Evolutionary conservation across 73 alveolate species (phyloP), one percentile per base, ranked within the genome.

Genomic region (Paramecium octaurelia): DNA sequence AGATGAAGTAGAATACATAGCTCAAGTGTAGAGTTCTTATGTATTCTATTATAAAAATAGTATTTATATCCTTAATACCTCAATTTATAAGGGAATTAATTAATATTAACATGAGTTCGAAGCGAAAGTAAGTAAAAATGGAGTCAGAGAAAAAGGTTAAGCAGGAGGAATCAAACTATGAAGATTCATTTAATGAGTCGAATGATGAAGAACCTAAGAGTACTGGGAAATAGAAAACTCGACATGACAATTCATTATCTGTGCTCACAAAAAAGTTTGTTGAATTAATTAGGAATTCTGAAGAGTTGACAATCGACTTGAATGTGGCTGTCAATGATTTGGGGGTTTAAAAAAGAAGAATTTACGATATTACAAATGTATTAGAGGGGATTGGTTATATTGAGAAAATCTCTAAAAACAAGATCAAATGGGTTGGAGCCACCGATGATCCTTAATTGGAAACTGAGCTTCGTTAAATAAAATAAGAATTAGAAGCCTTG

Each of bases 361-460:
- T 93, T 50, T 93, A 93, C 44, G 96, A 93, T 83, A 93, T 93
- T 54, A 93, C 96, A 12, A 93, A 93, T 64, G 96, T 93, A 11
- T 71, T 93, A n/a, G 96, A 93, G 84, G 96, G 96, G 42, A 93
- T 93, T 23, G 96, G 96, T 11, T 87, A 89, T 50, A 92, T 93
- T 36, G 93, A 93, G 68, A 93, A 93, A 77, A 92, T 89, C 20
- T 86, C 87, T 44, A 93, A 93, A 68, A 93, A 93, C 68, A 92
- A 92, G 43, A 93, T 93, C 54, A 87, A 83, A 48, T 93, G 96
- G 93, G 93, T 93, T 29, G 96, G 96, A 46, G 92, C 86, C 29
- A 94, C 91, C 10, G 91, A 89, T 38, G 95, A 93, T 46, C 93
- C 93, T 23, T 48, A 60, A 58, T 57, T 86, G 16, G 92, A 89